Evolutionary conservation across 2,329 filamentous ascomycete species (phyloP).

Genomic region (Ophiostoma sp.): DNA sequence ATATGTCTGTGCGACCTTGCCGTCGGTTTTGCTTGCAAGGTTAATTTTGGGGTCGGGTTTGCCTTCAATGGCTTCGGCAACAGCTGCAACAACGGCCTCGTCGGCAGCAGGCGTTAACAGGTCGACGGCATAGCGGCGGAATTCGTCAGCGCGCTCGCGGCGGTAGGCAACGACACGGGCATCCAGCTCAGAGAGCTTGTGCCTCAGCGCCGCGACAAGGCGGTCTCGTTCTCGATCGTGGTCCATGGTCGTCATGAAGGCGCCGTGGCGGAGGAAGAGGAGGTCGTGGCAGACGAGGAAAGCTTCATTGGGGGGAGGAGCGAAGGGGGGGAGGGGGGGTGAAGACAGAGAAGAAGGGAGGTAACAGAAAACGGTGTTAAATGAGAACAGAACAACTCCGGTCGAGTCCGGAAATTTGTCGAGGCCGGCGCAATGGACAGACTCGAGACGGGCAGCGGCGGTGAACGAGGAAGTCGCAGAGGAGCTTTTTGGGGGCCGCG

Average conservation of each 20-base stretch:
- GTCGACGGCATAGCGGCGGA: slow-evolving; percentile 54
- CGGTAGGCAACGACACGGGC: slow-evolving; percentile 58
- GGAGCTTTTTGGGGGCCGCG: background rate
- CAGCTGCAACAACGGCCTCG: slow-evolving; percentile 49
- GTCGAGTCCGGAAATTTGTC: background rate
- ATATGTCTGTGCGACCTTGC: slow-evolving; percentile 42
- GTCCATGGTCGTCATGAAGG: slow-evolving; percentile 16
- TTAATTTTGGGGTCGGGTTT: slow-evolving; percentile 37
- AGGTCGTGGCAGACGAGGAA: background rate
- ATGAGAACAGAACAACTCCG: background rate
- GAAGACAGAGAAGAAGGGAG: background rate
- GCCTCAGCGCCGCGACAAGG: slow-evolving; percentile 54
- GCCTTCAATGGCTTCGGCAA: slow-evolving; percentile 48
- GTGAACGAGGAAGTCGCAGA: background rate
- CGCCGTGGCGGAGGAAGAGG: slow-evolving; percentile 9
- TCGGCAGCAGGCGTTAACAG: slow-evolving; percentile 51
- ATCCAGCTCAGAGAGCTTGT: slow-evolving; percentile 58
- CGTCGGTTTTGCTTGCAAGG: background rate
- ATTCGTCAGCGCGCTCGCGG: slow-evolving; percentile 58
- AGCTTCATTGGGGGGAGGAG: slow-evolving; percentile 22
- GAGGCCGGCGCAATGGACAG: background rate
- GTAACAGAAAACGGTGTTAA: background rate
- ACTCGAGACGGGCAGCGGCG: background rate
- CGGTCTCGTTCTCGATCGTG: slow-evolving; percentile 37
- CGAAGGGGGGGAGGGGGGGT: background rate